Evolutionary conservation across 1,284 basidiomycete species (phyloP), one percentile per base, ranked within the genome.

Genomic region (Rhodotorula sp.): DNA sequence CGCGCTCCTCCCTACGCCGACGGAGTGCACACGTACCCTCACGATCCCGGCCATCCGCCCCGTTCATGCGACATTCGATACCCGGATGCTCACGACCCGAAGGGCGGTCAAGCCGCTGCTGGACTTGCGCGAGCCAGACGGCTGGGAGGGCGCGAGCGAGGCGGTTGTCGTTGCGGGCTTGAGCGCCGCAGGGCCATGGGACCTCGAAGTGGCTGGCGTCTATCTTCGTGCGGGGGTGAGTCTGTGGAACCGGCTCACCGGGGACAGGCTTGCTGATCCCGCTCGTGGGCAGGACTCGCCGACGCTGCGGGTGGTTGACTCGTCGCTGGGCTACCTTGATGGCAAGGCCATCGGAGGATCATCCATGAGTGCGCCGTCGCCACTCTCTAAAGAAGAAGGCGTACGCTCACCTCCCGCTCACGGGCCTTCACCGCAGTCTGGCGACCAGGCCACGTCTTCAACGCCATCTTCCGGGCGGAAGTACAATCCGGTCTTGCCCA

Each of bases 11-110:
- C 70, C 72, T 9, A n/a, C 54, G 29, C 21, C 71, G 65, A 41
- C 66, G 63, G 91, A 92, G 79, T 85, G 84, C 0, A 81, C 91
- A 59, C 85, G 85, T 74, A 89, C 89, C 12, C 80, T 92, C 27
- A 78, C 84, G 9, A 83, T 93, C 13, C 85, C 87, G 0, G 86
- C 87, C 0, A 82, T 86, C 7, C 83, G 84, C 4, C 85, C 89
- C 0, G 83, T 93, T 63, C 82, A 82, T 53, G 81, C 85, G 36
- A 82, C 80, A 2, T 86, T 87, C 69, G 82, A 84, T 25, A 83
- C 88, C 13, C 80, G 80, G 4, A 90, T 90, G 74, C 80, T 82
- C 61, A 83, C 85, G 41, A 76, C 80, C 15, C 72, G 80, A n/a
- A 69, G 78, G 15, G 65, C 80, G 0, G 82, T 83, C 76, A 80